Conservation (phyloP, 495 filamentous ascomycete genomes). For the Aspergillus heteromorphus region DNA sequence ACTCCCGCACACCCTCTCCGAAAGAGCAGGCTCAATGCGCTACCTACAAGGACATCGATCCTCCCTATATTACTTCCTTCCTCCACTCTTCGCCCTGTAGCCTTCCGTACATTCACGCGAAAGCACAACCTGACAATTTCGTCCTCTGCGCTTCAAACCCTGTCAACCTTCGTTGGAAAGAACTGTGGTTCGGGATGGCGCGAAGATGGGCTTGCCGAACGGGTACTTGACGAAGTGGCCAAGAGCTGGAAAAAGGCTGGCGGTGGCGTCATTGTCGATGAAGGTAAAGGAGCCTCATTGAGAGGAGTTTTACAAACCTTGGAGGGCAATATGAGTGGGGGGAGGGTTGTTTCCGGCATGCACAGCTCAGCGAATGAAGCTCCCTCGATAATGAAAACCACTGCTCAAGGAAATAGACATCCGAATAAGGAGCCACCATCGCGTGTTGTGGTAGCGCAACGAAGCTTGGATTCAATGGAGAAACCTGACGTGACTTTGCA, state of each 20-base stretch:
- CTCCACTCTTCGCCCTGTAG: constrained; percentile 79
- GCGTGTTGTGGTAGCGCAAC: constrained; percentile 15
- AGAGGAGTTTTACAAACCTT: constrained; percentile 75
- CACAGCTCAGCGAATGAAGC: constrained; percentile 14
- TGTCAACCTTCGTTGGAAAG: constrained; percentile 84
- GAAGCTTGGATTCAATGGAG: constrained; percentile 56
- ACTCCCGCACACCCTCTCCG: constrained; percentile 71
- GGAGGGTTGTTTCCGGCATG: constrained; percentile 50
- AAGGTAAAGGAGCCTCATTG: constrained; percentile 64
- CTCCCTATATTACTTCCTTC: constrained; percentile 85
- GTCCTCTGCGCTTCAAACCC: constrained; percentile 72
- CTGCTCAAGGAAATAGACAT: constrained; percentile 9
- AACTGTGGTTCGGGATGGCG: constrained; percentile 96
- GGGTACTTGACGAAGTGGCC: constrained; percentile 85
- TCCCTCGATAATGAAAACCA: constrained; percentile 10
- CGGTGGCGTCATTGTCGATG: constrained; percentile 84
- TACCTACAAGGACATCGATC: constrained; percentile 62
- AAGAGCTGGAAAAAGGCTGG: constrained; percentile 79
- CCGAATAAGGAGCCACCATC: constrained; percentile 14
- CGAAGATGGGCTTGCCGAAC: constrained; percentile 88
- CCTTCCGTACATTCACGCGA: constrained; percentile 94
- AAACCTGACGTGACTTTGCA: constrained; percentile 52
- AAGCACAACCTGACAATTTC: constrained; percentile 95
- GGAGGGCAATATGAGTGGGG: constrained; percentile 79
- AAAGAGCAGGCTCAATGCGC: constrained; percentile 36